Percentiles rank a stretch among this genome's conserved stretches.
These are phyloP conservation scores for Amanita exitialis DNA, from an alignment of 768 basidiomycete genomes.

Conservation along the genomic window DNA sequence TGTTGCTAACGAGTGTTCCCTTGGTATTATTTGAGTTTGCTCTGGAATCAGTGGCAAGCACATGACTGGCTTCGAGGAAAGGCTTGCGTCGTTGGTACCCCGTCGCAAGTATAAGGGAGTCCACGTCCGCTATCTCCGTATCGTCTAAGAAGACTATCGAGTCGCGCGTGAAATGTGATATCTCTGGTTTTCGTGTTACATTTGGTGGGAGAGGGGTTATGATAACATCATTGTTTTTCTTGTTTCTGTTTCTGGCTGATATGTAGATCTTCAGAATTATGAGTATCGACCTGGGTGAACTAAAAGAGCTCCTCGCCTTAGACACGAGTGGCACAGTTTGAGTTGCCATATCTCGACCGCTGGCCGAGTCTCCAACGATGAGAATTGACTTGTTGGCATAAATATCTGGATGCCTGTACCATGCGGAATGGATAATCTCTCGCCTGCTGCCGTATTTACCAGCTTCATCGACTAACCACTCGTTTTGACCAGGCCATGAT, in stretches of 20 bases:
- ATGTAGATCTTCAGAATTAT: background rate
- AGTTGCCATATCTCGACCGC: conserved; percentile 35
- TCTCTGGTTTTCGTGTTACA: conserved; percentile 22
- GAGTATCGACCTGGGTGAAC: background rate
- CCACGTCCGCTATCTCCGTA: conserved; percentile 11
- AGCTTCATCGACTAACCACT: conserved; percentile 29
- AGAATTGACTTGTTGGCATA: conserved; percentile 35
- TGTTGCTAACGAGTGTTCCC: conserved; percentile 32
- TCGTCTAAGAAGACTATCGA: conserved; percentile 40
- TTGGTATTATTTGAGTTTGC: conserved; percentile 18
- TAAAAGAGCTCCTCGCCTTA: conserved; percentile 21
- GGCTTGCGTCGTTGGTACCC: conserved; percentile 46
- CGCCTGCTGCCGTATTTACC: conserved; percentile 14
- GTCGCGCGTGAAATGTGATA: conserved; percentile 35
- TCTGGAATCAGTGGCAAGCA: conserved; percentile 19
- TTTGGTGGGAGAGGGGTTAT: background rate
- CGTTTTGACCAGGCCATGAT: conserved; percentile 34
- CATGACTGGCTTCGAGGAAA: conserved; percentile 16
- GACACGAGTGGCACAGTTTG: conserved; percentile 29
- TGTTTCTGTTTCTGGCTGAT: too few relatives aligned
- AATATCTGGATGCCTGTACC: conserved; percentile 35
- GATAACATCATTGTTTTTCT: too few relatives aligned
- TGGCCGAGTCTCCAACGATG: conserved; percentile 35
- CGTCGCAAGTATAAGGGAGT: conserved; percentile 31
- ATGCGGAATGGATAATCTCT: conserved; percentile 42